A percentile compares a stretch with the other conserved stretches of the same genome.
These are phyloP conservation scores for Calonectria pseudoturangicola DNA, from an alignment of 2,329 filamentous ascomycete species.

Conservation along the genomic window DNA sequence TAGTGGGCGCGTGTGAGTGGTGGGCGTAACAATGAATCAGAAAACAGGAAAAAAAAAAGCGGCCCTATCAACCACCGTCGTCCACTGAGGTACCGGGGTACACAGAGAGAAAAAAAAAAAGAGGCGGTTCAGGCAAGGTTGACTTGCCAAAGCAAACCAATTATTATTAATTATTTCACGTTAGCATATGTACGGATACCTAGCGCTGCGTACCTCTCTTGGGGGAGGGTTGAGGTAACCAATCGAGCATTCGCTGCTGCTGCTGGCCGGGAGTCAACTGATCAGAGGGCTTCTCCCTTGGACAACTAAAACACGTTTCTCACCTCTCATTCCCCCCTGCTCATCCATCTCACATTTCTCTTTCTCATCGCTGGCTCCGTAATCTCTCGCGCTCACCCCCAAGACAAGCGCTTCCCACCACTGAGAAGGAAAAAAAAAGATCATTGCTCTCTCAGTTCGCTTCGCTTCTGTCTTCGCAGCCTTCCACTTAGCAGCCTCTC, in stretches of 20 bases:
- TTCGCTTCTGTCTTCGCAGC: constrained; percentile 13
- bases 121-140: constrained; percentile 35
- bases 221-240: constrained; percentile 35
- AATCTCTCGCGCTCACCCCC: constrained; percentile 32
- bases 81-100: constrained; percentile 35
- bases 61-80: constrained; percentile 22
- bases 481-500: constrained; percentile 27
- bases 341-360: constrained; percentile 32
- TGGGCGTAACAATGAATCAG: constrained; percentile 43
- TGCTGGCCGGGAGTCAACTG: constrained; percentile 45
- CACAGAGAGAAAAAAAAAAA: not conserved
- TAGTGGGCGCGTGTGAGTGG: constrained; percentile 35
- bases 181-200: constrained; percentile 39
- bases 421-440: not conserved
- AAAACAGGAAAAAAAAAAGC: constrained; percentile 35
- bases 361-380: constrained; percentile 34
- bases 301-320: constrained; percentile 57
- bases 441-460: constrained; percentile 10
- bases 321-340: constrained; percentile 39
- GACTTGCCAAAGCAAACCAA: constrained; percentile 41
- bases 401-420: constrained; percentile 24
- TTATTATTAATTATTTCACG: constrained; percentile 38
- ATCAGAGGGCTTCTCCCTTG: constrained; percentile 49
- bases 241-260: constrained; percentile 29
- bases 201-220: constrained; percentile 34